Evolutionary conservation across 768 basidiomycete species (phyloP), one percentile per base, ranked within the genome.

Genomic region (Boletus subcaerulescens): DNA sequence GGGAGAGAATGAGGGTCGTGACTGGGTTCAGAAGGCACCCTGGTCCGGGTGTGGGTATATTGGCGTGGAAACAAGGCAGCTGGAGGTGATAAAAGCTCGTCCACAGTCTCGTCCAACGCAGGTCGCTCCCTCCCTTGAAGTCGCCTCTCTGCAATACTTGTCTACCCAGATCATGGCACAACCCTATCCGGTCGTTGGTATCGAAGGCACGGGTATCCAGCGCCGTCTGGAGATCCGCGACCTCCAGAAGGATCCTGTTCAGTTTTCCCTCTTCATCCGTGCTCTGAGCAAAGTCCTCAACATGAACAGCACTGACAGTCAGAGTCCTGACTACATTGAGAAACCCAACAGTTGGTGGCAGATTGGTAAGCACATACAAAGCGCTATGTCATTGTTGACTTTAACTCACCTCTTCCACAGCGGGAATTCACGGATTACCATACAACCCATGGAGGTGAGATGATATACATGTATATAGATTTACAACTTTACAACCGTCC

Each of bases 261-360:
- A 61, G 14, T 63, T 58, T 17, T 63, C 62, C 4, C 55, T 64
- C 32, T 64, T 64, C 45, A 55, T 64, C 17, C 62, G 22, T 9
- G 62, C 50, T 15, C 18, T 64, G 35, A 50, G 18, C 7, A 57
- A 43, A 1, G 14, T 63, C 47, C 22, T 24, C 3, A n/a, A 41
- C 13, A 52, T 57, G 62, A 50, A 5, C 10, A 51, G 32, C 33
- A 15, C 32, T 4, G 18, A 53, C n/a, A n/a, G 1, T 2, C 14
- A 48, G 4, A 51, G 48, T 38, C 45, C 60, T 18, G 24, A 53
- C 22, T 61, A 44, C 31, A 15, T 53, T 3, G 45, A 63, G 6
- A 63, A 60, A 0, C 62, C 62, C 14, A 64, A 63, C 45, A 57
- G 62, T 18, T 63, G 55, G 55, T 64, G 58, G 62, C 62, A 64